Conservation (phyloP, 495 filamentous ascomycete species). For the Penicillium paxilli region DNA sequence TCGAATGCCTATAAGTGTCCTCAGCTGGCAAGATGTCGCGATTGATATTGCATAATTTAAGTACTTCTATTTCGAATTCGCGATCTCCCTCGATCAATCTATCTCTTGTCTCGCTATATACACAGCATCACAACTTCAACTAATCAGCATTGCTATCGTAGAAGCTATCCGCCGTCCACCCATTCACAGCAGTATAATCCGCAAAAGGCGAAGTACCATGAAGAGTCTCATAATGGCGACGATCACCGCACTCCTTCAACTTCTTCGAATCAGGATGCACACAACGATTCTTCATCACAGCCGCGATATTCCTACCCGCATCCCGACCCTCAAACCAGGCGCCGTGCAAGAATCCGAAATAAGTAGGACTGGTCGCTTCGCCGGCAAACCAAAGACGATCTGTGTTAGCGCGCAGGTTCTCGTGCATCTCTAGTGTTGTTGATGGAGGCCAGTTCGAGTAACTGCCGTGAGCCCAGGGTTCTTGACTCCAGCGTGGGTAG, state of each 20-base stretch:
- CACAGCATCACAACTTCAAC: neutral
- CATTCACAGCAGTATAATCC: slow-evolving; percentile 21
- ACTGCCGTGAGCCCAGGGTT: slow-evolving; percentile 67
- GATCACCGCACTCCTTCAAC: slow-evolving; percentile 10
- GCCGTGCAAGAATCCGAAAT: slow-evolving; percentile 74
- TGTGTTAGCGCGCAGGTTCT: slow-evolving; percentile 71
- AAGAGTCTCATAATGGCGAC: slow-evolving; percentile 11
- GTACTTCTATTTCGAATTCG: too few species aligned
- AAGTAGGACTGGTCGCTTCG: slow-evolving; percentile 67
- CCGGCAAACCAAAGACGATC: slow-evolving; percentile 70
- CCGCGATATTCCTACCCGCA: slow-evolving; percentile 53
- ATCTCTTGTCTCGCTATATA: neutral
- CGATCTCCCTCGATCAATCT: neutral
- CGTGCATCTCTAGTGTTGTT: slow-evolving; percentile 65
- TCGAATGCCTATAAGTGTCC: too few species aligned
- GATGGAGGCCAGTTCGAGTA: slow-evolving; percentile 77
- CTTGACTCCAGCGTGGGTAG: slow-evolving; percentile 69
- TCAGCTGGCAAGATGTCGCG: too few species aligned
- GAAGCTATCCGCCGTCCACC: slow-evolving; percentile 18
- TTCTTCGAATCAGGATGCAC: slow-evolving; percentile 7
- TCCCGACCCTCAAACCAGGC: slow-evolving; percentile 64
- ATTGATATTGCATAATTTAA: too few species aligned
- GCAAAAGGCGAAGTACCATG: slow-evolving; percentile 16
- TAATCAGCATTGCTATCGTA: slow-evolving; percentile 18
- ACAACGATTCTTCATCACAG: slow-evolving; percentile 19